phyloP scores from a whole-genome alignment of 768 basidiomycete genomes.

The Amanita jacksonii region DNA sequence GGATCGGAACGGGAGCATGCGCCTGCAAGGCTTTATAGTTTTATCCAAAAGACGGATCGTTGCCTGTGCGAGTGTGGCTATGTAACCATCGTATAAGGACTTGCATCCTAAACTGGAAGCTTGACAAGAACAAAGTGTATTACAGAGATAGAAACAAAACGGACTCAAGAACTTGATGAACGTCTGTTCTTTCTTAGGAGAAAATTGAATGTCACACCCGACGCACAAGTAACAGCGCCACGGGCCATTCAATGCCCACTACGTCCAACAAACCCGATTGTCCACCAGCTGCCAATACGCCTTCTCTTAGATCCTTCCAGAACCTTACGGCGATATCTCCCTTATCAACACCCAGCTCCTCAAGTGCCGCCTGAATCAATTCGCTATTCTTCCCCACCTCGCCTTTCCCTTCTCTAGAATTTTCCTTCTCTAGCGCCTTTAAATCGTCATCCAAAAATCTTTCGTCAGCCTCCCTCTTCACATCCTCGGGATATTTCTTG shows the following conservation, averaged over 20 bases:
- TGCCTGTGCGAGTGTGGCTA: too few relatives aligned
- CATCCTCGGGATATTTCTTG: conserved; percentile 52
- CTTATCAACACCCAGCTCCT: conserved; percentile 17
- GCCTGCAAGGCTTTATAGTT: too few relatives aligned
- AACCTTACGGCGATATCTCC: conserved; percentile 62
- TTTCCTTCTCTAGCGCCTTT: neutral
- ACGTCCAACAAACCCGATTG: conserved; percentile 27
- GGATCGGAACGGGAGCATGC: too few relatives aligned
- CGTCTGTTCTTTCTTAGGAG: too few relatives aligned
- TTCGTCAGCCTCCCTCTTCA: conserved; percentile 19
- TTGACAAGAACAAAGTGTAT: too few relatives aligned
- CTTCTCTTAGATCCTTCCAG: conserved; percentile 42
- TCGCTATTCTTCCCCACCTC: conserved; percentile 5
- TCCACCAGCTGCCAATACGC: conserved; percentile 18
- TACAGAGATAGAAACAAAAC: too few relatives aligned
- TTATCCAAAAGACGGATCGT: too few relatives aligned
- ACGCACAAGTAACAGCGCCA: conserved; percentile 32
- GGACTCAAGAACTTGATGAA: too few relatives aligned
- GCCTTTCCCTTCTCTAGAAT: too few relatives aligned
- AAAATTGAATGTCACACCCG: conserved; percentile 12
- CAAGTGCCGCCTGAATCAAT: conserved; percentile 12
- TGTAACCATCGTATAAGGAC: too few relatives aligned
- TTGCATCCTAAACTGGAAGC: too few relatives aligned
- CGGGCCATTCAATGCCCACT: conserved; percentile 41
- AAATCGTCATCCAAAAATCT: conserved; percentile 19